Evolutionary conservation across 2,329 filamentous ascomycete species (phyloP).

Genomic region (Verticillium dahliae): DNA sequence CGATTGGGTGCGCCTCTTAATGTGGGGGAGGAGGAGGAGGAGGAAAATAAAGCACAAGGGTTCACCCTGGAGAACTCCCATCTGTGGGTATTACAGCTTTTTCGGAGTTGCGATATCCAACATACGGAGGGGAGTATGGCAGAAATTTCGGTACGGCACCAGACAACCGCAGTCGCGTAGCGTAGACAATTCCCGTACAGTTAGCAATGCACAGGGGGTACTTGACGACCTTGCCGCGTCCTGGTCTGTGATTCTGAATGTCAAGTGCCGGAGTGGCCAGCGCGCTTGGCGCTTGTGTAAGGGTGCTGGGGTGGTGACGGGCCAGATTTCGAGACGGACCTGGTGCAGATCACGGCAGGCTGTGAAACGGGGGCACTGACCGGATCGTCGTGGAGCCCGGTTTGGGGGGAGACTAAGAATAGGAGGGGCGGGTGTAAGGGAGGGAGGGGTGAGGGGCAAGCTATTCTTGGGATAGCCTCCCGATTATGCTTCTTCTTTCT

Average conservation of each 20-base stretch:
- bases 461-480: background rate
- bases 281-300: background rate
- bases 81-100: background rate
- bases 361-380: background rate
- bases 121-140: background rate
- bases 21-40: background rate
- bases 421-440: background rate
- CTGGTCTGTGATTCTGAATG: background rate
- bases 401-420: background rate
- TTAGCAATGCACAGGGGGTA: background rate
- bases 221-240: background rate
- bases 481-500: background rate
- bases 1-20: background rate
- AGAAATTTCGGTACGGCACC: background rate
- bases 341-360: background rate
- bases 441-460: background rate
- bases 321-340: background rate
- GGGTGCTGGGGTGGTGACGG: background rate
- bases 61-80: background rate
- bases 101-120: background rate
- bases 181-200: background rate
- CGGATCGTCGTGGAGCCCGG: background rate
- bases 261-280: background rate
- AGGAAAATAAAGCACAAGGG: background rate
- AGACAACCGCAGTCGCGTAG: background rate